Conservation (phyloP, 768 basidiomycete species). For the Mycena polygramma region DNA sequence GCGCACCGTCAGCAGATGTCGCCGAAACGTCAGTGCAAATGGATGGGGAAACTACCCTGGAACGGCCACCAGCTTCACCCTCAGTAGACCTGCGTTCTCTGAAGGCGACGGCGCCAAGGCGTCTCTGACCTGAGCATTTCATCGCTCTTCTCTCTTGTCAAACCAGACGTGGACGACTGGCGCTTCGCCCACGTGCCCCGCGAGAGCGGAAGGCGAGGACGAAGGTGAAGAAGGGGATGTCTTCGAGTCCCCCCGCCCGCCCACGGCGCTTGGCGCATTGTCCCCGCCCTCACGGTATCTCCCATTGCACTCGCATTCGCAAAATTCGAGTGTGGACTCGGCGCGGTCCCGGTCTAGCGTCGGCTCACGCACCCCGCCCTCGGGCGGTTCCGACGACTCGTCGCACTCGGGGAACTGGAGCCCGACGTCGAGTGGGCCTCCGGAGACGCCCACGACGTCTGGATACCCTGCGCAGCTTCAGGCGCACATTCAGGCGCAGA, state of each 20-base stretch:
- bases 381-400: not conserved
- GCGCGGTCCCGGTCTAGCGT: not conserved
- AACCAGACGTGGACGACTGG: not conserved
- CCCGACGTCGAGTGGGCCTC: slow-evolving; percentile 12
- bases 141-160: not conserved
- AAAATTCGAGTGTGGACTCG: not conserved
- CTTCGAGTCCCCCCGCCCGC: slow-evolving; percentile 5
- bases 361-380: not conserved
- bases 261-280: not conserved
- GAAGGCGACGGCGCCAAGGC: slow-evolving; percentile 29
- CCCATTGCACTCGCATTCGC: not conserved
- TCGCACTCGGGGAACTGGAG: not conserved
- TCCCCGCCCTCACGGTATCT: no score
- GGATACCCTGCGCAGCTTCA: not conserved
- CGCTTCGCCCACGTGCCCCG: not conserved
- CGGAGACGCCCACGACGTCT: not conserved
- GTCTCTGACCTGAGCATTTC: slow-evolving; percentile 33
- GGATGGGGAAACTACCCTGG: not conserved
- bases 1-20: no score
- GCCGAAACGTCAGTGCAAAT: not conserved
- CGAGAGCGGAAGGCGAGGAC: not conserved
- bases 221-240: not conserved
- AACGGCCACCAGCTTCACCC: not conserved
- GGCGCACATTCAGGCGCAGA: not conserved
- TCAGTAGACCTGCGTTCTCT: not conserved